Conservation (phyloP, 305 asterid genomes). For the Fraxinus latifolia region DNA sequence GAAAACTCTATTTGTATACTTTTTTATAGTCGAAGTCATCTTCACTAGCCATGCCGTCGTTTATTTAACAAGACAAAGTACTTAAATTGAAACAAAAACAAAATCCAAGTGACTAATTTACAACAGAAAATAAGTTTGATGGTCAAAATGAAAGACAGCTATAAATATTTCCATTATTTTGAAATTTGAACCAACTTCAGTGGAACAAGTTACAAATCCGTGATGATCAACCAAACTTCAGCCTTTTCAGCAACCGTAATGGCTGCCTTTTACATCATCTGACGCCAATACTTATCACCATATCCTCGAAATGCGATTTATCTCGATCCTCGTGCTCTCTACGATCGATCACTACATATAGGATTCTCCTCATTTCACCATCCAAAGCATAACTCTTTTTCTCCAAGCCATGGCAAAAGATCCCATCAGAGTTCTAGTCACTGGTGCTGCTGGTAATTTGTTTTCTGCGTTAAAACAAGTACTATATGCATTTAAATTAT, state of each 20-base stretch:
- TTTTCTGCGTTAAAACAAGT: not conserved
- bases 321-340: constrained; percentile 17
- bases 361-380: not conserved
- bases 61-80: not conserved
- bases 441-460: constrained; percentile 37
- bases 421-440: constrained; percentile 39
- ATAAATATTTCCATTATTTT: not conserved
- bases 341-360: not conserved
- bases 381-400: not conserved
- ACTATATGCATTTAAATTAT: not conserved
- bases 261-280: not conserved
- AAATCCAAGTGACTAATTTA: not conserved
- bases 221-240: not conserved
- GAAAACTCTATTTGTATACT: not conserved
- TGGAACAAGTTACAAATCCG: not conserved
- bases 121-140: not conserved
- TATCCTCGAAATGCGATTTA: constrained; percentile 16
- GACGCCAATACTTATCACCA: not conserved
- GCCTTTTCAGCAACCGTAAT: not conserved
- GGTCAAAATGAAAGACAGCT: not conserved
- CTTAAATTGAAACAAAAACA: not conserved
- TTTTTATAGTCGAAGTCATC: not conserved
- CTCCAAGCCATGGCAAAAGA: constrained; percentile 24
- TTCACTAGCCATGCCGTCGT: not conserved
- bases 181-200: not conserved